Conservation (phyloP, 2,329 filamentous ascomycete species). For the Capronia americana region DNA sequence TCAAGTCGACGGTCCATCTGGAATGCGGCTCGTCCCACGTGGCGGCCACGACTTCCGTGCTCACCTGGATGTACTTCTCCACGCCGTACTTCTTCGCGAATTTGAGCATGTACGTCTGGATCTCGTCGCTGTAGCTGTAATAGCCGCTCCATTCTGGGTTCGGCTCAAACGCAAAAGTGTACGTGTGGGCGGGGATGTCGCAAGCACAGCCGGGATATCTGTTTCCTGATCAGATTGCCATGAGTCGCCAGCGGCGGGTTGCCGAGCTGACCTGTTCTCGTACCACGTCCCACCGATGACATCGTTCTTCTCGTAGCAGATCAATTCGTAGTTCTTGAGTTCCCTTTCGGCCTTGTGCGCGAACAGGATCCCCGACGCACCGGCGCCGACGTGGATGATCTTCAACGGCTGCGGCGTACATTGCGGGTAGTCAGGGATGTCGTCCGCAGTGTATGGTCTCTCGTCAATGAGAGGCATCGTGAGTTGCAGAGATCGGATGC, state of each 20-base stretch:
- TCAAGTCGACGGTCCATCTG: conserved; percentile 27
- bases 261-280: conserved; percentile 25
- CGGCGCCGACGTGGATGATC: conserved; percentile 37
- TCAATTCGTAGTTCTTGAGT: conserved; percentile 38
- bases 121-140: conserved; percentile 41
- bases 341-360: conserved; percentile 44
- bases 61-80: conserved; percentile 26
- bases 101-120: conserved; percentile 41
- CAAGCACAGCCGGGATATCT: conserved; percentile 31
- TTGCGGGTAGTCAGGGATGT: conserved; percentile 32
- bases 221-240: background rate
- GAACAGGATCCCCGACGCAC: conserved; percentile 32
- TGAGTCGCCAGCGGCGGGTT: background rate
- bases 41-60: conserved; percentile 25
- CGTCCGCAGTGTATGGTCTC: conserved; percentile 20
- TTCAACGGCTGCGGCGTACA: conserved; percentile 31
- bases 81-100: conserved; percentile 39
- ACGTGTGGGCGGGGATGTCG: conserved; percentile 47
- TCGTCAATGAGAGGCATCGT: conserved; percentile 23
- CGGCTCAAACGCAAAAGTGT: conserved; percentile 34
- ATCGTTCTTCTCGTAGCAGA: conserved; percentile 35
- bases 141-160: conserved; percentile 40
- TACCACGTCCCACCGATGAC: conserved; percentile 31
- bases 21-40: conserved; percentile 25
- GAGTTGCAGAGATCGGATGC: background rate